These are phyloP conservation scores for Xylariaceae sp. DNA, from an alignment of 2,329 filamentous ascomycete species.

Conservation along the genomic window DNA sequence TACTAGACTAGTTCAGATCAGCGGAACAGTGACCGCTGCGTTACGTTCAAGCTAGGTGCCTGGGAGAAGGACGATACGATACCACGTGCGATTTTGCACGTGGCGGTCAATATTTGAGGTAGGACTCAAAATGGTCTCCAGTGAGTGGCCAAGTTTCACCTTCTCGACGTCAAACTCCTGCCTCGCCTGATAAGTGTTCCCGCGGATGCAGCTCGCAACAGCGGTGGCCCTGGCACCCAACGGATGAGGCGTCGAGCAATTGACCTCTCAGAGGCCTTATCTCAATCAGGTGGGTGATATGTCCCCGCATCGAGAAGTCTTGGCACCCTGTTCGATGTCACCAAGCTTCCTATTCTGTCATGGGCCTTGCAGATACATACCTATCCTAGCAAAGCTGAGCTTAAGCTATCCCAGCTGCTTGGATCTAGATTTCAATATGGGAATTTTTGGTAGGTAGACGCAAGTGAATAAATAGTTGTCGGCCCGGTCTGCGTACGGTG, in stretches of 20 bases:
- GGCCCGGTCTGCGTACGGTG: background rate
- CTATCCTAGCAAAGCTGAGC: too few species aligned
- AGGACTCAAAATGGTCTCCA: too few species aligned
- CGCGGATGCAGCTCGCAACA: too few species aligned
- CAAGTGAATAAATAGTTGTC: conserved; percentile 17
- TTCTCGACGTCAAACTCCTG: too few species aligned
- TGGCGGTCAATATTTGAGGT: too few species aligned
- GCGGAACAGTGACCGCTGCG: background rate
- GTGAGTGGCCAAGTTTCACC: too few species aligned
- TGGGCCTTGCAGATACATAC: too few species aligned
- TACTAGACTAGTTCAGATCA: too few species aligned
- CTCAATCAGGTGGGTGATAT: background rate
- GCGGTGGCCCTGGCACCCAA: too few species aligned
- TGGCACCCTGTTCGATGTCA: conserved; percentile 6
- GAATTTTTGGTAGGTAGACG: background rate
- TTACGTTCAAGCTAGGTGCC: conserved; percentile 4
- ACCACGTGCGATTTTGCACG: background rate
- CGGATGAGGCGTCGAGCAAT: too few species aligned
- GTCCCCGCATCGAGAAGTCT: background rate
- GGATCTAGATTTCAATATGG: conserved; percentile 18
- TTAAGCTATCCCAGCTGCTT: conserved; percentile 20
- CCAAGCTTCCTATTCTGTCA: conserved; percentile 25
- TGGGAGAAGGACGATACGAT: background rate
- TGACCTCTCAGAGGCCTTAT: background rate
- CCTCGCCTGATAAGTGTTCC: too few species aligned